These are phyloP conservation scores for Globisporangium paroecandrum DNA, from an alignment of 352 stramenopile genomes.

Conservation along the genomic window DNA sequence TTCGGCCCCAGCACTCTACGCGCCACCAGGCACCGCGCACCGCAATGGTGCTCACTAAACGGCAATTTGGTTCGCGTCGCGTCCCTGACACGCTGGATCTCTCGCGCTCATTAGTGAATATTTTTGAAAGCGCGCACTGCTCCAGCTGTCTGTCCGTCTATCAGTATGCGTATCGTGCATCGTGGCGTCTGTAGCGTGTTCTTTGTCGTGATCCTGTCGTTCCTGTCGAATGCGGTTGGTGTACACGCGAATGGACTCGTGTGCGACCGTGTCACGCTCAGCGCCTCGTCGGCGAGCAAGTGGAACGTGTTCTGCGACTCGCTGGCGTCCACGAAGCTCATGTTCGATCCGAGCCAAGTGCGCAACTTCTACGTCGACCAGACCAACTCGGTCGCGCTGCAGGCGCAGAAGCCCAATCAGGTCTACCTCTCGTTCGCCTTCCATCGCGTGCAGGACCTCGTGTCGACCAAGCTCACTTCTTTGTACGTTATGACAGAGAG, in stretches of 20 bases:
- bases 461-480: conserved; percentile 31
- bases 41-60: not conserved
- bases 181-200: not conserved
- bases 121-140: not conserved
- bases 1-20: not conserved
- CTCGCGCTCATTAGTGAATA: conserved; percentile 2
- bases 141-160: not conserved
- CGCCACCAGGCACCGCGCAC: not conserved
- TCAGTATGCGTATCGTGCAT: conserved; percentile 4
- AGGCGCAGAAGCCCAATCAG: conserved; percentile 12
- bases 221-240: not conserved
- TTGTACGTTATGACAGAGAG: conserved; percentile 21
- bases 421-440: conserved; percentile 42
- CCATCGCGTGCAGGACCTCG: conserved; percentile 27
- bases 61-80: not conserved
- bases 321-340: conserved; percentile 16
- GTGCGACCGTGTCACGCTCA: conserved; percentile 27
- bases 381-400: conserved; percentile 15
- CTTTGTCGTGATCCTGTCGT: not conserved
- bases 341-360: conserved; percentile 35
- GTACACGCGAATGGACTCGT: conserved; percentile 5
- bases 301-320: conserved; percentile 32
- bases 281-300: conserved; percentile 25
- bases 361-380: conserved; percentile 28
- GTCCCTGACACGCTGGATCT: not conserved